Evolutionary conservation across 345 rosid genomes (phyloP).

Genomic region (Citrus inodora): DNA sequence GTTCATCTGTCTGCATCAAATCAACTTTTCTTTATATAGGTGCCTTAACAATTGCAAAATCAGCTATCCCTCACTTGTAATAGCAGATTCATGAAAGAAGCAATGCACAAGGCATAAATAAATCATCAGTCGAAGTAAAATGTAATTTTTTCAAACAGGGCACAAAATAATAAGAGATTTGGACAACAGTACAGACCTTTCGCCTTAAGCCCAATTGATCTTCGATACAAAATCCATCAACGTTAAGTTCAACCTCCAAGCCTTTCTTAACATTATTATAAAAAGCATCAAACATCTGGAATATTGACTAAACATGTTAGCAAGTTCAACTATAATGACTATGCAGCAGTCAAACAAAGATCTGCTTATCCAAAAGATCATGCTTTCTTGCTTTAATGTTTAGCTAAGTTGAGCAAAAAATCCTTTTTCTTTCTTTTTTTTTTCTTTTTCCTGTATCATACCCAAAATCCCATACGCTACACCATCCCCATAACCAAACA

Average conservation of each 20-base stretch:
- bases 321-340: background rate
- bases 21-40: background rate
- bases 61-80: background rate
- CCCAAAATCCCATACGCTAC: background rate
- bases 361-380: background rate
- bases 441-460: background rate
- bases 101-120: background rate
- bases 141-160: background rate
- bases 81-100: background rate
- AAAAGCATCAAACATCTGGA: conserved; percentile 55
- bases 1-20: background rate
- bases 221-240: conserved; percentile 42
- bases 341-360: background rate
- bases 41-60: background rate
- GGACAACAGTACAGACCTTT: conserved; percentile 36
- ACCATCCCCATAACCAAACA: background rate
- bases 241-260: conserved; percentile 31
- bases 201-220: conserved; percentile 28
- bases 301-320: conserved; percentile 5
- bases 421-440: background rate
- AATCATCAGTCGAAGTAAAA: background rate
- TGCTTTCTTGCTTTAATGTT: background rate
- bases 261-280: conserved; percentile 50
- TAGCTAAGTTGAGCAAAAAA: background rate
- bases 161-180: background rate